A percentile compares a stretch with the other conserved stretches of the same genome.
Evolutionary conservation across 148 eudicot species (phyloP).

Genomic region (Rhododendron williamsianum): DNA sequence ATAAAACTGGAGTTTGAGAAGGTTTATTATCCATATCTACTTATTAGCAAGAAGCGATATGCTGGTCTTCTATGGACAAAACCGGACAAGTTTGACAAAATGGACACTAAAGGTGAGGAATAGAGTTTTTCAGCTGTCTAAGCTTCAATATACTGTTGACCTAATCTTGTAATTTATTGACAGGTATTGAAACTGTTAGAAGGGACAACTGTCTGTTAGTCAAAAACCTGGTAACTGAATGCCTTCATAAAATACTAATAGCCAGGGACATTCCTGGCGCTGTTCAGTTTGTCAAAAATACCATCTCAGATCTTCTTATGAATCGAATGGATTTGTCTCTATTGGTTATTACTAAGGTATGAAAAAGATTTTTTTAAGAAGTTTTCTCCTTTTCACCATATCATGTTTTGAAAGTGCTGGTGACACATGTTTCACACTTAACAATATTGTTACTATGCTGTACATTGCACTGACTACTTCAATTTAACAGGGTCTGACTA

Average conservation of each 20-base stretch:
- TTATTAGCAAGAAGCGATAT: slow-evolving; percentile 97
- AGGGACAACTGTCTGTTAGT: slow-evolving; percentile 95
- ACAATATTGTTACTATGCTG: not conserved
- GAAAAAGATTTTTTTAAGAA: not conserved
- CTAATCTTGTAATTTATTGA: slow-evolving; percentile 12
- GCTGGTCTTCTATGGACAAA: slow-evolving; percentile 97
- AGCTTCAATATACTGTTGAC: slow-evolving; percentile 7
- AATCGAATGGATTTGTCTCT: slow-evolving; percentile 96
- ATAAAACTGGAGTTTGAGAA: slow-evolving; percentile 97
- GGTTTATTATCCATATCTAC: slow-evolving; percentile 86
- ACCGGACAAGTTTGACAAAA: slow-evolving; percentile 80
- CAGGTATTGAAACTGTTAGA: slow-evolving; percentile 96
- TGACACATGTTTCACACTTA: not conserved
- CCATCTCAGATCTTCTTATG: slow-evolving; percentile 93
- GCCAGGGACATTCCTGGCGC: slow-evolving; percentile 93
- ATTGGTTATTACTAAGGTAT: slow-evolving; percentile 93
- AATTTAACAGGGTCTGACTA: slow-evolving; percentile 73
- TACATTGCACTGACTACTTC: not conserved
- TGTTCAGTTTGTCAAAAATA: slow-evolving; percentile 82
- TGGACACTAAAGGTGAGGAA: slow-evolving; percentile 90
- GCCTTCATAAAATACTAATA: slow-evolving; percentile 87
- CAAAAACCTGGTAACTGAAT: slow-evolving; percentile 86
- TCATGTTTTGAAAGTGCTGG: not conserved
- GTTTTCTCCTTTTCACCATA: not conserved
- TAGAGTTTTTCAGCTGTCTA: not conserved